A percentile compares a stretch with the other conserved stretches of the same genome.
These are phyloP conservation scores for Hypomyces perniciosus DNA, from an alignment of 2,329 filamentous ascomycete genomes.

Conservation along the genomic window DNA sequence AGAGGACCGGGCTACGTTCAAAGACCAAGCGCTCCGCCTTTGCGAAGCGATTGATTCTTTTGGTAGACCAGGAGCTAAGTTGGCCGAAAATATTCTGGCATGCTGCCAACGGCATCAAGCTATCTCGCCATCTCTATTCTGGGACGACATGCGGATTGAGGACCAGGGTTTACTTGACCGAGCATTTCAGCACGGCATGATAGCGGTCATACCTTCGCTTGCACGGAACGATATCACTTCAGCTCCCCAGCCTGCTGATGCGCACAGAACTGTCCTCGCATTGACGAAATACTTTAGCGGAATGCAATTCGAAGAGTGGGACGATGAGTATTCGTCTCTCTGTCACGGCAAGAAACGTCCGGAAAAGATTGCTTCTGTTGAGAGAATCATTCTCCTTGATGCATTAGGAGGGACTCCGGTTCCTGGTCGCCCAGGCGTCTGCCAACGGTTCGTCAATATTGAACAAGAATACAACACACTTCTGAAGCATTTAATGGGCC, in stretches of 20 bases:
- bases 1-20: constrained; percentile 35
- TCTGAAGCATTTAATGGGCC: constrained; percentile 49
- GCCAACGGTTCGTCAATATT: constrained; percentile 72
- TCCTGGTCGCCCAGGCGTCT: constrained; percentile 31
- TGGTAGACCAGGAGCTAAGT: constrained; percentile 60
- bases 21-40: constrained; percentile 65
- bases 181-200: constrained; percentile 27
- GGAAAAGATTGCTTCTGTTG: constrained; percentile 57
- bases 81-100: constrained; percentile 48
- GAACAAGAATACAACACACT: constrained; percentile 80
- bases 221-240: constrained; percentile 37
- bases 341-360: constrained; percentile 19
- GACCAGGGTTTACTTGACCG: constrained; percentile 27
- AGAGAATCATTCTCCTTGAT: constrained; percentile 85
- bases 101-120: not conserved
- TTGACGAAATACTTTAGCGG: constrained; percentile 72
- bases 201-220: constrained; percentile 36
- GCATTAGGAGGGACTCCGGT: constrained; percentile 79
- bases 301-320: constrained; percentile 39
- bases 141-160: constrained; percentile 24
- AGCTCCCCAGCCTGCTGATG: constrained; percentile 34
- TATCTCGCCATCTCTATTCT: constrained; percentile 16
- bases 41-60: constrained; percentile 68
- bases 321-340: not conserved
- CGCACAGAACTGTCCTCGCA: constrained; percentile 64